Evolutionary conservation across 2,329 filamentous ascomycete genomes (phyloP).

Genomic region (Alternaria metachromatica): DNA sequence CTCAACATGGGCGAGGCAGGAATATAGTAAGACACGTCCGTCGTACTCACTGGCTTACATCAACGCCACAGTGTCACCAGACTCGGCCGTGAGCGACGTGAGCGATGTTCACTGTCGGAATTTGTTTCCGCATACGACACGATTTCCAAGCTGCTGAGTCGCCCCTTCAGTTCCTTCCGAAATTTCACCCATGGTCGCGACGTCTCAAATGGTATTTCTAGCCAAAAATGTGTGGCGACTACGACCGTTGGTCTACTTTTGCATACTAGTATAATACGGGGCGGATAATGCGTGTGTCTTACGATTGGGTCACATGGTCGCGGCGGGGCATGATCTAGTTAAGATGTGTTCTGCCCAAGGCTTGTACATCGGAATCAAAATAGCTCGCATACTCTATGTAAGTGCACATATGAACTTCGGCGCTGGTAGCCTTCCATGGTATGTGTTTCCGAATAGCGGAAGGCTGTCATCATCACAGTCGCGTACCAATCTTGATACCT

Average conservation of each 20-base stretch:
- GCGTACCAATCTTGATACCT: not conserved
- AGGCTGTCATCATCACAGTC: not conserved
- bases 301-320: not conserved
- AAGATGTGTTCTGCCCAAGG: not conserved
- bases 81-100: not conserved
- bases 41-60: not conserved
- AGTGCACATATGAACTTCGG: not conserved
- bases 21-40: not conserved
- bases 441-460: not conserved
- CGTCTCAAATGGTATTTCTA: not conserved
- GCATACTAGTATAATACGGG: not conserved
- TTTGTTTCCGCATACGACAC: not conserved
- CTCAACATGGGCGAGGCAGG: not conserved
- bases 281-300: too few relatives aligned
- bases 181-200: not conserved
- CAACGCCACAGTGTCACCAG: not conserved
- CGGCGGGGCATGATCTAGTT: not conserved
- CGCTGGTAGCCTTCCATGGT: not conserved
- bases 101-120: not conserved
- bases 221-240: not conserved
- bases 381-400: not conserved
- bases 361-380: not conserved
- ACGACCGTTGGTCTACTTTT: not conserved
- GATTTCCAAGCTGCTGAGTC: not conserved
- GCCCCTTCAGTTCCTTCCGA: not conserved